phyloP scores from a whole-genome alignment of 768 basidiomycete genomes.

The Phylloporus sp. region DNA sequence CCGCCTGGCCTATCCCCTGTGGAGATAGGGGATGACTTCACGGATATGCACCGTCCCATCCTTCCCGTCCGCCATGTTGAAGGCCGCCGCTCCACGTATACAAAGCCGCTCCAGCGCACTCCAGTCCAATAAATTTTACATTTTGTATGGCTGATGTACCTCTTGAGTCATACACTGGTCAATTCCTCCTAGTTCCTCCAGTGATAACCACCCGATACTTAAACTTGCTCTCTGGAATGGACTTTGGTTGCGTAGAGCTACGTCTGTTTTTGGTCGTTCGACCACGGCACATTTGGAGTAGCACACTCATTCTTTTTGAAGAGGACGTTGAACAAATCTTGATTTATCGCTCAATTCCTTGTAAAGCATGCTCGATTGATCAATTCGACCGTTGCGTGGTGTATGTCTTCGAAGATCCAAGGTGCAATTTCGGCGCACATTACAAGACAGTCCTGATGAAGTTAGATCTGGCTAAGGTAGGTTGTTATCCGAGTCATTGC shows the following conservation, averaged over 20 bases:
- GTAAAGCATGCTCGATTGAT: too few relatives aligned
- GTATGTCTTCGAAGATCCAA: too few relatives aligned
- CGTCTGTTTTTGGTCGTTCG: background rate
- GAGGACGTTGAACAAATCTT: too few relatives aligned
- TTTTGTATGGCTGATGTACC: background rate
- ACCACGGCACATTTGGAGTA: too few relatives aligned
- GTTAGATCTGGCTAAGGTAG: too few relatives aligned
- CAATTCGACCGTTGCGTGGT: too few relatives aligned
- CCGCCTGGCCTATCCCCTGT: constrained; percentile 40
- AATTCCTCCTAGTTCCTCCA: constrained; percentile 11
- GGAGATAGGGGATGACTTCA: constrained; percentile 9
- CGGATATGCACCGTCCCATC: background rate
- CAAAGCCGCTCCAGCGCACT: background rate
- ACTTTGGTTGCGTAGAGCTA: background rate
- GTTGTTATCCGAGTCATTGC: too few relatives aligned
- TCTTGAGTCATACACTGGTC: constrained; percentile 21
- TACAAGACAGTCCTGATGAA: too few relatives aligned
- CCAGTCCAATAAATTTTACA: background rate
- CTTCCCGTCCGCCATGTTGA: constrained; percentile 9
- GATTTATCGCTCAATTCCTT: too few relatives aligned
- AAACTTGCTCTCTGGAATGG: background rate
- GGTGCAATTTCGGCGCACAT: too few relatives aligned
- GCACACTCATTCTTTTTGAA: too few relatives aligned
- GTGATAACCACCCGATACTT: background rate
- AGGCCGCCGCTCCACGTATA: constrained; percentile 1